Conservation (phyloP, 1,139 yeast genomes). For the Saccharomycopsis hybrid region DNA sequence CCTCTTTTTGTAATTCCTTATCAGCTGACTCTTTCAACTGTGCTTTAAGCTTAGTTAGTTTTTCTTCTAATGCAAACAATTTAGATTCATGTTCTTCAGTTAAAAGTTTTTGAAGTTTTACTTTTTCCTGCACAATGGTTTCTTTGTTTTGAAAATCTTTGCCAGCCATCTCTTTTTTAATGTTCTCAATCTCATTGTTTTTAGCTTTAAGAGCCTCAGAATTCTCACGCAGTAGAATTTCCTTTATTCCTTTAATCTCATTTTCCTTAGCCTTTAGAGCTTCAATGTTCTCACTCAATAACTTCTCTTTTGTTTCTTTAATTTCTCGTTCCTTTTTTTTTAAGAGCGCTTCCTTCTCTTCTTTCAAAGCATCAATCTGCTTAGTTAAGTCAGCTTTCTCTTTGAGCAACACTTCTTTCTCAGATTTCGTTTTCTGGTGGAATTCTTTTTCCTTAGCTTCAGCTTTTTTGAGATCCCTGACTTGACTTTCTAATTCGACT, state of each 20-base stretch:
- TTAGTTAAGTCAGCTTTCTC: conserved; percentile 21
- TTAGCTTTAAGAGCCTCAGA: conserved; percentile 10
- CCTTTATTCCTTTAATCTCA: no score
- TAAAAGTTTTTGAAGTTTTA: no score
- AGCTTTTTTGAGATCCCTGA: background rate
- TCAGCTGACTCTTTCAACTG: no score
- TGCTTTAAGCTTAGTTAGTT: background rate
- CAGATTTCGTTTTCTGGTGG: background rate
- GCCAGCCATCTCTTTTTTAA: background rate
- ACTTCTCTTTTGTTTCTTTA: conserved; percentile 23
- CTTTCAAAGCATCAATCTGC: conserved; percentile 12
- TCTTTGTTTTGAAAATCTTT: no score
- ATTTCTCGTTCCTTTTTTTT: conserved; percentile 26
- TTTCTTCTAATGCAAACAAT: background rate
- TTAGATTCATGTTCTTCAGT: background rate
- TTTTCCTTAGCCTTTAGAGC: conserved; percentile 4
- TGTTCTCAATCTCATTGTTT: conserved; percentile 8
- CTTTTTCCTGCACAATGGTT: no score
- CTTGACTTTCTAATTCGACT: conserved; percentile 22
- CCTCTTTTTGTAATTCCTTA: no score
- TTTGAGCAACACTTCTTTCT: background rate
- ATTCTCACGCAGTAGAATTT: no score
- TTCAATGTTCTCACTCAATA: no score
- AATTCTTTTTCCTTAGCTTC: conserved; percentile 2
- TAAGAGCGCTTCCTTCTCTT: conserved; percentile 19